These are phyloP conservation scores for Tolypocladium album DNA, from an alignment of 2,329 filamentous ascomycete genomes.

Conservation along the genomic window DNA sequence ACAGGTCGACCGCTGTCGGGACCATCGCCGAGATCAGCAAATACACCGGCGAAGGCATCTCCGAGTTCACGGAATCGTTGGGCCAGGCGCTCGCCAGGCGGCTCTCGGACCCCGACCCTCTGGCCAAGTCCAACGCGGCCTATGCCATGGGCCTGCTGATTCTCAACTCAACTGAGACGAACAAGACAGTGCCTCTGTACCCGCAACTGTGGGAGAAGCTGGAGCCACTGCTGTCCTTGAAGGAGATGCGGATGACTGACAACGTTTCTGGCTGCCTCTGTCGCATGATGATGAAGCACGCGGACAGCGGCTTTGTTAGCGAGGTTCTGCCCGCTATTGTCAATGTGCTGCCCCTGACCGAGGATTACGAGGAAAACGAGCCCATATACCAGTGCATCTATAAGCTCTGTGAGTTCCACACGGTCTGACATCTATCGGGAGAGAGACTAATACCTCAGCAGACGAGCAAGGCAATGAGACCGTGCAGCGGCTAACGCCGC, in stretches of 20 bases:
- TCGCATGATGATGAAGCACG: conserved; percentile 84
- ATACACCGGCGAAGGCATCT: conserved; percentile 72
- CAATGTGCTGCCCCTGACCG: conserved; percentile 71
- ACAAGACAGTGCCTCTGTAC: conserved; percentile 63
- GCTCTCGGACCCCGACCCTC: conserved; percentile 76
- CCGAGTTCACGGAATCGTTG: conserved; percentile 66
- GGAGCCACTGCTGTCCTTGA: conserved; percentile 69
- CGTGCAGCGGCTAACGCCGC: conserved; percentile 57
- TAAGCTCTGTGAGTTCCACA: conserved; percentile 58
- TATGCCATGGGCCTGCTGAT: conserved; percentile 84
- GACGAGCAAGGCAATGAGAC: conserved; percentile 59
- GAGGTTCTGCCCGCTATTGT: conserved; percentile 77
- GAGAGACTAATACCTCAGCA: conserved; percentile 18
- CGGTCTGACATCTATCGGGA: not conserved
- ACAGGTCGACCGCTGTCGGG: conserved; percentile 83
- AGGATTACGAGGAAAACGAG: conserved; percentile 94
- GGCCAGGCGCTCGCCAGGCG: conserved; percentile 77
- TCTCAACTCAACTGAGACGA: conserved; percentile 63
- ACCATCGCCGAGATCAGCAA: conserved; percentile 85
- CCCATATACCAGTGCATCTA: conserved; percentile 87
- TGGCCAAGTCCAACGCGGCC: conserved; percentile 90
- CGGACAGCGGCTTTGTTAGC: conserved; percentile 67
- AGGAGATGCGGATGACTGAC: conserved; percentile 75
- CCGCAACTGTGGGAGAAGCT: conserved; percentile 72
- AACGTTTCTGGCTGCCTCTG: conserved; percentile 87